phyloP scores from a whole-genome alignment of 441 rosid genomes.

The Rhodomyrtus psidioides region DNA sequence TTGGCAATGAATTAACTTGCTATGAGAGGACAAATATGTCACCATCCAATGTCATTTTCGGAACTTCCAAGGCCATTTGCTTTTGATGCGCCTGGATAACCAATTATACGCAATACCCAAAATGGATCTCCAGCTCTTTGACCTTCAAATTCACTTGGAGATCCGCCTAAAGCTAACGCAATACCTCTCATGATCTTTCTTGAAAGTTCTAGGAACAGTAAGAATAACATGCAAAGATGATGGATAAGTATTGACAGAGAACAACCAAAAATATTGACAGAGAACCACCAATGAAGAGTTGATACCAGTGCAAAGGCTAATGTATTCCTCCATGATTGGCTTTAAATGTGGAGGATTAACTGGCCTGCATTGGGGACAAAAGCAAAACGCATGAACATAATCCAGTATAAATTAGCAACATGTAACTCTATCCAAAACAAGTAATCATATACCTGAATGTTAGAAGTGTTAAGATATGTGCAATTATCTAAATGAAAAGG shows the following conservation, averaged over 20 bases:
- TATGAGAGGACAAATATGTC: slow-evolving; percentile 3
- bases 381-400: background rate
- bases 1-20: background rate
- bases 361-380: slow-evolving; percentile 47
- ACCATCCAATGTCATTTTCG: slow-evolving; percentile 76
- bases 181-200: slow-evolving; percentile 70
- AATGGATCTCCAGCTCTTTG: slow-evolving; percentile 67
- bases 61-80: slow-evolving; percentile 23
- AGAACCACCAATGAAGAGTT: background rate
- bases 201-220: slow-evolving; percentile 45
- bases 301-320: slow-evolving; percentile 56
- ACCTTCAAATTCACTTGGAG: slow-evolving; percentile 65
- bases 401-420: background rate
- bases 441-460: background rate
- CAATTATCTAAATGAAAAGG: background rate
- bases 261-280: background rate
- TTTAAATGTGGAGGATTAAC: slow-evolving; percentile 42
- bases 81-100: slow-evolving; percentile 53
- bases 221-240: background rate
- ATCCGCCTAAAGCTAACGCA: slow-evolving; percentile 58
- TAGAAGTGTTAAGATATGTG: background rate
- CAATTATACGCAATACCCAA: slow-evolving; percentile 79
- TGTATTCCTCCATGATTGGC: slow-evolving; percentile 58
- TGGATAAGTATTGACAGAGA: background rate
- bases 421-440: background rate